A percentile compares a stretch with the other conserved stretches of the same genome.
phyloP scores from a whole-genome alignment of 1,284 basidiomycete genomes.

The Vanrija sp. region DNA sequence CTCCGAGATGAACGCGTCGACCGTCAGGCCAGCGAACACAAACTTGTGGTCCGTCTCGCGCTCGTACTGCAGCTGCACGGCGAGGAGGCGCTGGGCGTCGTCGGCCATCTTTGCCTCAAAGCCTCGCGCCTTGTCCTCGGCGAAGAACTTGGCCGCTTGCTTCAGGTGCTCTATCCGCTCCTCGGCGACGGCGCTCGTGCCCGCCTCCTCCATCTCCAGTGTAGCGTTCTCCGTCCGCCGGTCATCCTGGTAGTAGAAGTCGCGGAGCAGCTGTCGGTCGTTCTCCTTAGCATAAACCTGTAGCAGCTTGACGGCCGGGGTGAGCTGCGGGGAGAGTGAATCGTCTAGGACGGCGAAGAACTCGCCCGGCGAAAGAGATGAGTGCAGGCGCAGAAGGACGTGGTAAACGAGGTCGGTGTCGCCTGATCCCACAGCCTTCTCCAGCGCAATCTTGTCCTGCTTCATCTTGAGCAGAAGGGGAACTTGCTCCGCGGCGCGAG shows the following conservation, averaged over 20 bases:
- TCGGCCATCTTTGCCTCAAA: slow-evolving; percentile 96
- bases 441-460: slow-evolving; percentile 80
- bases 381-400: slow-evolving; percentile 79
- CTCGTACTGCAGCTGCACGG: slow-evolving; percentile 79
- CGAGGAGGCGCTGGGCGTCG: slow-evolving; percentile 72
- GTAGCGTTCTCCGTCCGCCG: slow-evolving; percentile 85
- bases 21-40: slow-evolving; percentile 69
- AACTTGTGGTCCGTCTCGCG: slow-evolving; percentile 75
- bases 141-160: slow-evolving; percentile 84
- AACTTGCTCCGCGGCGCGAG: slow-evolving; percentile 85
- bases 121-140: slow-evolving; percentile 81
- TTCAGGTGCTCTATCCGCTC: slow-evolving; percentile 70
- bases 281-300: slow-evolving; percentile 86
- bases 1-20: slow-evolving; percentile 74
- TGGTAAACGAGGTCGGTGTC: slow-evolving; percentile 95
- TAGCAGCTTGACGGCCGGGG: slow-evolving; percentile 68
- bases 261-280: slow-evolving; percentile 83
- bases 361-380: slow-evolving; percentile 76
- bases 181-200: slow-evolving; percentile 59
- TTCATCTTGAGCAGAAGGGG: slow-evolving; percentile 90
- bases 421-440: slow-evolving; percentile 89
- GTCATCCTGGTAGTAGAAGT: slow-evolving; percentile 99
- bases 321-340: slow-evolving; percentile 63
- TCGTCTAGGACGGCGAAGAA: slow-evolving; percentile 95
- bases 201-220: slow-evolving; percentile 77